Percentiles rank a stretch among this genome's conserved stretches.
These are phyloP conservation scores for Chiua virens DNA, from an alignment of 768 basidiomycete genomes.

Conservation along the genomic window DNA sequence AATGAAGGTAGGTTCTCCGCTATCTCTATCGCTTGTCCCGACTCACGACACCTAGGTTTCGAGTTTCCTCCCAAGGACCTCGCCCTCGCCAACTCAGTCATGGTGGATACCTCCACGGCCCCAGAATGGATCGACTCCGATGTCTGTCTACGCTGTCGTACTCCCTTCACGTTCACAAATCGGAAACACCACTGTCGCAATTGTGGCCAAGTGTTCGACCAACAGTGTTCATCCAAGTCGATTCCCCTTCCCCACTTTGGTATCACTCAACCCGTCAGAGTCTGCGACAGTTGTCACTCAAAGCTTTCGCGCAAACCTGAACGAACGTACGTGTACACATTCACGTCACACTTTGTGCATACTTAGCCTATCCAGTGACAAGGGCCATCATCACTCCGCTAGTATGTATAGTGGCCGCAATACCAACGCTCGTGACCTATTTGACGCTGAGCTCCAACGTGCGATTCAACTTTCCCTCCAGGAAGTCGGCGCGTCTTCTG, in stretches of 20 bases:
- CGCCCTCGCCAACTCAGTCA: slow-evolving; percentile 67
- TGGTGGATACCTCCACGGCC: slow-evolving; percentile 89
- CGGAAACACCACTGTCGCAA: slow-evolving; percentile 98
- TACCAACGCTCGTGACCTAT: slow-evolving; percentile 56
- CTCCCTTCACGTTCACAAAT: slow-evolving; percentile 91
- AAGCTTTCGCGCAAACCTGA: slow-evolving; percentile 71
- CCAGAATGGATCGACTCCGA: slow-evolving; percentile 99
- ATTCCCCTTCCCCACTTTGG: slow-evolving; percentile 91
- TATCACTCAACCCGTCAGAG: slow-evolving; percentile 87
- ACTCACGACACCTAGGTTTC: slow-evolving; percentile 50
- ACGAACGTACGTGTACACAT: slow-evolving; percentile 43
- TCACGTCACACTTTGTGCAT: not conserved
- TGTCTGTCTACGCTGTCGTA: slow-evolving; percentile 89
- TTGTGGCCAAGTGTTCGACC: slow-evolving; percentile 96
- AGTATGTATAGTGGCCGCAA: slow-evolving; percentile 56
- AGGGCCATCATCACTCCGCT: slow-evolving; percentile 53
- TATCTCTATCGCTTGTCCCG: not conserved
- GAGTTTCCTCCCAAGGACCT: slow-evolving; percentile 82
- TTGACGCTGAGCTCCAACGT: slow-evolving; percentile 87
- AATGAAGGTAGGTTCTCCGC: slow-evolving; percentile 59
- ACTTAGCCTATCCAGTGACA: slow-evolving; percentile 34
- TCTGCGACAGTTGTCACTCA: slow-evolving; percentile 87
- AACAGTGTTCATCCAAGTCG: slow-evolving; percentile 82
- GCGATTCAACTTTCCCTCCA: slow-evolving; percentile 91
- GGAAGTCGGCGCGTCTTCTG: slow-evolving; percentile 56